Conservation (phyloP, 495 filamentous ascomycete genomes). For the Cercophora samala region DNA sequence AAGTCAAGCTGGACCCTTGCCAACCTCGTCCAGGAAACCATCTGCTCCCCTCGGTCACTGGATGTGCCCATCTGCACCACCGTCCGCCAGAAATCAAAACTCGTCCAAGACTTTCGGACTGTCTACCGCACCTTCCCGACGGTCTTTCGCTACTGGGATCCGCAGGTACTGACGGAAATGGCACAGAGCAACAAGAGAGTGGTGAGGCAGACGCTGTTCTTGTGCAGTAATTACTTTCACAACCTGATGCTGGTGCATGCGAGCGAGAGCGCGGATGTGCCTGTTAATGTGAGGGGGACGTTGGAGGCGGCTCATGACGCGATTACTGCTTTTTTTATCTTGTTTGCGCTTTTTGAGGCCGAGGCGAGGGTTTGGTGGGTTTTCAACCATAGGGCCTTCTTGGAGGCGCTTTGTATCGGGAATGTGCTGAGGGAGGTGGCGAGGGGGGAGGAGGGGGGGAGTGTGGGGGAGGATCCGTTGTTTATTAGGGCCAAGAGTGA, state of each 20-base stretch:
- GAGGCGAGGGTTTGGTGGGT: slow-evolving; percentile 76
- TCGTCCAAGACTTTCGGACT: slow-evolving; percentile 58
- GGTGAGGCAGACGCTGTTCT: slow-evolving; percentile 64
- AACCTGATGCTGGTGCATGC: slow-evolving; percentile 68
- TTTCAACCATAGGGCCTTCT: slow-evolving; percentile 68
- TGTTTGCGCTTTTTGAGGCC: slow-evolving; percentile 57
- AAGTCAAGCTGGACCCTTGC: slow-evolving; percentile 69
- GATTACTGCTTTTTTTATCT: slow-evolving; percentile 60
- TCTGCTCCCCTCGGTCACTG: slow-evolving; percentile 64
- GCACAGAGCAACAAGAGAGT: slow-evolving; percentile 53
- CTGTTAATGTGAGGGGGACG: slow-evolving; percentile 61
- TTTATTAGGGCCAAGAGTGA: slow-evolving; percentile 55
- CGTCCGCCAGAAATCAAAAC: slow-evolving; percentile 55
- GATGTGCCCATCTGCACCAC: slow-evolving; percentile 60
- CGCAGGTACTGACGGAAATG: slow-evolving; percentile 48
- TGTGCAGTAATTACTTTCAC: slow-evolving; percentile 69
- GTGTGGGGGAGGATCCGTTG: slow-evolving; percentile 48
- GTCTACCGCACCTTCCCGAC: slow-evolving; percentile 62
- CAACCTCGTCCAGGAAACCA: slow-evolving; percentile 65
- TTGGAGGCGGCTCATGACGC: slow-evolving; percentile 66
- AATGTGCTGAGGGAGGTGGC: slow-evolving; percentile 43
- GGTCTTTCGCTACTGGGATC: slow-evolving; percentile 59
- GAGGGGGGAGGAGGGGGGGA: slow-evolving; percentile 32
- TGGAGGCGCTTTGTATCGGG: slow-evolving; percentile 59
- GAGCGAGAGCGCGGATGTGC: slow-evolving; percentile 56